Base-by-base conservation (phyloP, 2,329 filamentous ascomycete species). In the Pyrenochaeta sp. region DNA sequence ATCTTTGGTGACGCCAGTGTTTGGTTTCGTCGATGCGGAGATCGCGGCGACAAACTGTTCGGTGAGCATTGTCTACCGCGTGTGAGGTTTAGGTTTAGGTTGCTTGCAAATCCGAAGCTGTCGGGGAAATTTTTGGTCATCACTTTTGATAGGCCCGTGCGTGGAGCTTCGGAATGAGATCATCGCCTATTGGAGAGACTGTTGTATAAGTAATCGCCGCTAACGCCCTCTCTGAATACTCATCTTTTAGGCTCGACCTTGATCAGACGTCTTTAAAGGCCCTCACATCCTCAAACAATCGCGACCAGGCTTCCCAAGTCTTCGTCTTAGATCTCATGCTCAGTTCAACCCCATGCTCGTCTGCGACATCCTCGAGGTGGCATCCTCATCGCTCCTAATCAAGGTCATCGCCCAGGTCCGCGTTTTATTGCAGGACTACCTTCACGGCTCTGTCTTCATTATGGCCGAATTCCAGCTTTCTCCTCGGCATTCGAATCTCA, bases 1-100 rank as follows among this genome's bases (percentile, higher is more conserved):
- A 79, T 97, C 93, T 78, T 94, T 87, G 52, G 85, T 79, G 28
- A 83, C 78, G 34, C 82, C 82, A 1, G 82, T 78, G 24, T 78
- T 78, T 27, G 79, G 71, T 55, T 76, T 77, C n/a, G 74, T 72
- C 22, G 78, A 74, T 34, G 77, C 73, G 55, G 79, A 75, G 46
- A 83, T 81, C n/a, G 82, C 79, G 64, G 82, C 79, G 57, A 83
- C 72, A 58, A 84, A 81, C 42, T 80, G 77, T 75, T 84, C 82
- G 52, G 79, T 80, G 67, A 85, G 79, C 83, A 85, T 85, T 51
- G 61, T 61, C 56, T 52, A 36, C 28, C 25, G 51, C 47, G 39
- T 44, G 24, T 46, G 30, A 44, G 30, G 47, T 45, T 46, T 45
- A 24, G 50, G 43, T 53, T 54, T 19, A 19, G 19, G 19, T 19